These are phyloP conservation scores for Hygrocybe punicea DNA, from an alignment of 768 basidiomycete genomes.

Conservation along the genomic window DNA sequence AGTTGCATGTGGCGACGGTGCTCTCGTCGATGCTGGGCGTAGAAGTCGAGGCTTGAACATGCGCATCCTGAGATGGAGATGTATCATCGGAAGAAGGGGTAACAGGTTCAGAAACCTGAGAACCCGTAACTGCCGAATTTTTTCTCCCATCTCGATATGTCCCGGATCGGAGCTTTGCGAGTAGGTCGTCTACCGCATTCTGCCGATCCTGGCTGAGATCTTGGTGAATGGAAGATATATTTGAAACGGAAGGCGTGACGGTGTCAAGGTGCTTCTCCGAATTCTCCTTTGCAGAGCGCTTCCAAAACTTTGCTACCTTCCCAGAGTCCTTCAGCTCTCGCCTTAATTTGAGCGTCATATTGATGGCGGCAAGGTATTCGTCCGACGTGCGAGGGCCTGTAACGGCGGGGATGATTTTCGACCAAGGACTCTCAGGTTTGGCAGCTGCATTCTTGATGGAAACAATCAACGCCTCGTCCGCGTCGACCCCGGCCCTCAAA, in stretches of 20 bases:
- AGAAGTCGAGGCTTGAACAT: neutral
- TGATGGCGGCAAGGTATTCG: slow-evolving; percentile 35
- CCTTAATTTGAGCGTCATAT: slow-evolving; percentile 29
- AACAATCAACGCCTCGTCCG: slow-evolving; percentile 43
- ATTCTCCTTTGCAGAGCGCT: slow-evolving; percentile 31
- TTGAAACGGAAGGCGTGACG: slow-evolving; percentile 20
- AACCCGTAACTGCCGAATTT: neutral
- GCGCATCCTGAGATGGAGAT: neutral
- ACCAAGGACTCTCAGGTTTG: slow-evolving; percentile 41
- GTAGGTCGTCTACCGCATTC: slow-evolving; percentile 34
- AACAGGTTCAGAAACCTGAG: neutral
- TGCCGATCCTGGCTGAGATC: slow-evolving; percentile 13
- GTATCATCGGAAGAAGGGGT: neutral
- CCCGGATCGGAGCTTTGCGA: slow-evolving; percentile 12
- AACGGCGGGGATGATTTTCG: slow-evolving; percentile 37
- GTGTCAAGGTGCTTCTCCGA: slow-evolving; percentile 7
- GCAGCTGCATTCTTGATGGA: slow-evolving; percentile 43
- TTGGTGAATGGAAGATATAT: slow-evolving; percentile 16
- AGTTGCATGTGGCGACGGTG: neutral
- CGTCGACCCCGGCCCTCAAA: slow-evolving; percentile 29
- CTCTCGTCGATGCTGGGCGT: neutral
- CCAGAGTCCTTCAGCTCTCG: slow-evolving; percentile 31
- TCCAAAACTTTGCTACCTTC: slow-evolving; percentile 40
- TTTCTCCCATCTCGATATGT: neutral
- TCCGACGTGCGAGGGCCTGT: slow-evolving; percentile 31